Evolutionary conservation across 305 asterid genomes (phyloP).

Genomic region (Fraxinus paxiana): DNA sequence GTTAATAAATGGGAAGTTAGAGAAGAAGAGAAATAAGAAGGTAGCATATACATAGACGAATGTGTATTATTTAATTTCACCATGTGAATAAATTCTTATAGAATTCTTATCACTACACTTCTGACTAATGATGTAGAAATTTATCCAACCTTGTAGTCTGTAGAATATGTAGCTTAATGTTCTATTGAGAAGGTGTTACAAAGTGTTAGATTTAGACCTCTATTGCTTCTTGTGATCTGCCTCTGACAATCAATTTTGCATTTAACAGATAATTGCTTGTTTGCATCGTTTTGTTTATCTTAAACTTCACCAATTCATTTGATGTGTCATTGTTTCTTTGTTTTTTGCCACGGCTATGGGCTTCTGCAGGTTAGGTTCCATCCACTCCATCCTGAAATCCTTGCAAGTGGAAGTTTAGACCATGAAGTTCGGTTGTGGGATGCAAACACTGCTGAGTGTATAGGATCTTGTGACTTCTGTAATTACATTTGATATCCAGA

Average conservation of each 20-base stretch:
- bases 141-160: background rate
- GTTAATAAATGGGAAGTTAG: constrained; percentile 2
- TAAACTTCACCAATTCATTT: background rate
- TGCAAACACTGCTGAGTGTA: constrained; percentile 78
- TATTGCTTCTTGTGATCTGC: background rate
- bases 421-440: constrained; percentile 96
- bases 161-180: background rate
- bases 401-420: constrained; percentile 98
- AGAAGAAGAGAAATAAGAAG: background rate
- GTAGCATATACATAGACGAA: background rate
- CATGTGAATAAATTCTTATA: background rate
- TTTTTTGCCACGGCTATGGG: constrained; percentile 26
- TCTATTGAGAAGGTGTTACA: background rate
- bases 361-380: constrained; percentile 88
- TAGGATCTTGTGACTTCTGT: constrained; percentile 92
- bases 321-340: constrained; percentile 19
- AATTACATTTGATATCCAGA: constrained; percentile 31
- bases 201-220: background rate
- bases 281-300: constrained; percentile 20
- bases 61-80: background rate
- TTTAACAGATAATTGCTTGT: background rate
- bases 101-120: background rate
- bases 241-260: background rate
- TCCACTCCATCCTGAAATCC: constrained; percentile 73
- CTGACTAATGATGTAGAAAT: background rate